phyloP scores from a whole-genome alignment of 176 grass and related monocot genomes.

The Poa annua region DNA sequence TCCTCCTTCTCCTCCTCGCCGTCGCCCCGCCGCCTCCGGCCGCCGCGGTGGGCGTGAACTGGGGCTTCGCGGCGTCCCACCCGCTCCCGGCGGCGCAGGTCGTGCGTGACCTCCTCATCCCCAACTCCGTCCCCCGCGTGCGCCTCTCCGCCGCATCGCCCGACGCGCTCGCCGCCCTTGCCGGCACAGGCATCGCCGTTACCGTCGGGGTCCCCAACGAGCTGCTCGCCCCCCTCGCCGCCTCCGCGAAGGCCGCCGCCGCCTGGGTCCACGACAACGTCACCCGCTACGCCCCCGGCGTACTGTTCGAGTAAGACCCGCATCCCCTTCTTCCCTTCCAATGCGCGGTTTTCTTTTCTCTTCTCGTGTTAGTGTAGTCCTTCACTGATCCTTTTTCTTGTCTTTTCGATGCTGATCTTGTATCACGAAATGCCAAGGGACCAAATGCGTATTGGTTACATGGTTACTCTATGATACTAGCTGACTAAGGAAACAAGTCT shows the following conservation, averaged over 20 bases:
- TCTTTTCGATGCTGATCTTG: background rate
- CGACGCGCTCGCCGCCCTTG: conserved; percentile 63
- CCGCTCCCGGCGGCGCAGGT: conserved; percentile 70
- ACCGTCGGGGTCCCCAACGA: conserved; percentile 76
- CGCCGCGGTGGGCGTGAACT: conserved; percentile 75
- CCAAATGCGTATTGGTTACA: background rate
- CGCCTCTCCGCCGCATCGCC: conserved; percentile 68
- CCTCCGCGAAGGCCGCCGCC: conserved; percentile 74
- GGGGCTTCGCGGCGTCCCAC: conserved; percentile 71
- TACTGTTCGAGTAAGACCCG: conserved; percentile 77
- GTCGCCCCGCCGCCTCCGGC: conserved; percentile 19
- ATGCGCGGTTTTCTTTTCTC: conserved; percentile 9
- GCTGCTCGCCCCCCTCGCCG: conserved; percentile 64
- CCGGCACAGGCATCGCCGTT: conserved; percentile 67
- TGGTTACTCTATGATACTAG: too few species aligned
- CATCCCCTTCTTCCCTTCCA: conserved; percentile 12
- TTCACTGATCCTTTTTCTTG: background rate
- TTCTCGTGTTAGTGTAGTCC: background rate
- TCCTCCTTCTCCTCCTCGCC: conserved; percentile 42
- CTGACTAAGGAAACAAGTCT: background rate
- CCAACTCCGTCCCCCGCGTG: conserved; percentile 73
- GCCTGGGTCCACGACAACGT: conserved; percentile 92
- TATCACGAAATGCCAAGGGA: conserved; percentile 19
- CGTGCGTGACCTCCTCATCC: conserved; percentile 63
- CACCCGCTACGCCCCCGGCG: conserved; percentile 68